Base-by-base conservation (phyloP, 805 yeast species). In the Teunomyces aglyptinius region DNA sequence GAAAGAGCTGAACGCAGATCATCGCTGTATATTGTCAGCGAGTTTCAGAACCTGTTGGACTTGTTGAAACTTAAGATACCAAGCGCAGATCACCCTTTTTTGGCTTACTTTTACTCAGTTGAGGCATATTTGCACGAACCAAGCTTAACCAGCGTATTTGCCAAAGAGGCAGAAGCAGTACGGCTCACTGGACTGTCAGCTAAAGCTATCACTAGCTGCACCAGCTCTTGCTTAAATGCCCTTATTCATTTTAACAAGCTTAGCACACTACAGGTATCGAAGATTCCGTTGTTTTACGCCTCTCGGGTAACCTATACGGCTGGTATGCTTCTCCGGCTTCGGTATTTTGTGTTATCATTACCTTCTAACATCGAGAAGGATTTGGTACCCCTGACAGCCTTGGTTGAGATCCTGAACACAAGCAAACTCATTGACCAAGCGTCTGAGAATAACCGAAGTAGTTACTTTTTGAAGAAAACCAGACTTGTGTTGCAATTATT, bases 51-150 rank as follows among this genome's bases (percentile, higher is more conserved):
- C 26, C 71, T 73, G 43, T 65, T 86, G 44, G 63, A 67, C 29
- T 46, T 52, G 1, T 54, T 82, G 13, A 75, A 68, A 50, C 55
- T 55, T 12, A 59, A 67, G 38, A 73, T 82, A 26, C 57, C 65
- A 2, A 49, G 58, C 4, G 63, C 65, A 16, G 71, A 76, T 29
- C 72, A 71, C 47, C 68, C 72, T 32, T 57, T 73, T 34, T 60
- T 77, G 60, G 71, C 84, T 3, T 82, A 75, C 60, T 78, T 71
- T 55, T 80, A 77, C 55, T 78, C 87, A 1, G 83, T 83, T 19
- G 85, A 83, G 57, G 88, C 88, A 0, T 83, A 80, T 58, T 62
- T 84, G 12, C 79, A 81, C 55, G 88, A 84, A 58, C 86, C 86
- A 5, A 41, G 41, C 46, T 62, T 66, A 33, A 58, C 68, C 44